These are phyloP conservation scores for Gentiana straminea DNA, from an alignment of 257 asterid genomes.

Conservation along the genomic window DNA sequence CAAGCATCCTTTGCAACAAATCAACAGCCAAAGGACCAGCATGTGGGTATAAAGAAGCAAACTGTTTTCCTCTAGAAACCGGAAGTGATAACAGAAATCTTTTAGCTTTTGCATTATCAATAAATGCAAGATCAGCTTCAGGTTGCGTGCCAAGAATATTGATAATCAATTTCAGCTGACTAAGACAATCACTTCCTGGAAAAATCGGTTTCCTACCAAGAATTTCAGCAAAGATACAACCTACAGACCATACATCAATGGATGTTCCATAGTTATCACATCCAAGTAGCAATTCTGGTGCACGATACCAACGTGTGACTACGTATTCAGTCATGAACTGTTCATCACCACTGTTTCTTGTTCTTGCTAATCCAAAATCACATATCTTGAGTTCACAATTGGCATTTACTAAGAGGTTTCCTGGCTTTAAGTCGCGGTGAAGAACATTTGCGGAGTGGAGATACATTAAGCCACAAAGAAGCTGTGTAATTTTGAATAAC, in stretches of 20 bases:
- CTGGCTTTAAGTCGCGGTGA: conserved; percentile 41
- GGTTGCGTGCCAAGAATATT: conserved; percentile 28
- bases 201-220: conserved; percentile 36
- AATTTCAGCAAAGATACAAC: conserved; percentile 38
- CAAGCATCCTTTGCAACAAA: conserved; percentile 26
- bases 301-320: conserved; percentile 43
- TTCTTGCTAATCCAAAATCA: conserved; percentile 42
- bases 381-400: conserved; percentile 37
- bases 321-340: conserved; percentile 45
- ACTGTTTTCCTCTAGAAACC: conserved; percentile 21
- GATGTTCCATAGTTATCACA: conserved; percentile 34
- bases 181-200: conserved; percentile 38
- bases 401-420: conserved; percentile 35
- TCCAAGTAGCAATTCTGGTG: conserved; percentile 35
- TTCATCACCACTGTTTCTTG: conserved; percentile 26
- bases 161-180: conserved; percentile 33
- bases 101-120: conserved; percentile 32
- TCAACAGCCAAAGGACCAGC: conserved; percentile 38
- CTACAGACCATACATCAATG: conserved; percentile 39
- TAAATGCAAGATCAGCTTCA: conserved; percentile 27
- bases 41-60: conserved; percentile 31
- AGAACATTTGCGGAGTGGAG: conserved; percentile 42
- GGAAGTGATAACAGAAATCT: conserved; percentile 29
- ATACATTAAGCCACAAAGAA: conserved; percentile 32
- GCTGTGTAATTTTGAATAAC: conserved; percentile 17